Percentiles rank a stretch among this genome's conserved stretches.
These are phyloP conservation scores for Yarrowia alimentaria DNA, from an alignment of 805 yeast genomes.

Conservation along the genomic window DNA sequence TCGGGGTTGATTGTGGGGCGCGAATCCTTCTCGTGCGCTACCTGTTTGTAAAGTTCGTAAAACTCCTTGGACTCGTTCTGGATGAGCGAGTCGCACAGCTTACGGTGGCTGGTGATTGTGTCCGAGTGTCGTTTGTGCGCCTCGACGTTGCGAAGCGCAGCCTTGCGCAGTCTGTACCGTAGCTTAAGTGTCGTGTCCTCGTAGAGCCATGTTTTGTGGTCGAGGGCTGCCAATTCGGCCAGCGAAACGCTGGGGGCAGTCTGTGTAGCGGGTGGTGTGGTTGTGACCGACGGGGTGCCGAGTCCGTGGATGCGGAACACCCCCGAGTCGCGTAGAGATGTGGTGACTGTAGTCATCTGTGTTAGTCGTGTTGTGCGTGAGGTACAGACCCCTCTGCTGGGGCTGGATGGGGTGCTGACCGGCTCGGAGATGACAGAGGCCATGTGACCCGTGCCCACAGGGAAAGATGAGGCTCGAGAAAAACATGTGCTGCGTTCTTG, in stretches of 20 bases:
- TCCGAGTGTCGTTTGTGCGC: constrained; percentile 15
- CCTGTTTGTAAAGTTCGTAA: constrained; percentile 8
- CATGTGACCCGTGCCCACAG: constrained; percentile 24
- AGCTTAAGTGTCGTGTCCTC: constrained; percentile 23
- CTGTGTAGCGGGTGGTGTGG: not conserved
- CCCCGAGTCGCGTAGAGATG: constrained; percentile 27
- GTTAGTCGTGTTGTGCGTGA: constrained; percentile 3
- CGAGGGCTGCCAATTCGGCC: constrained; percentile 21
- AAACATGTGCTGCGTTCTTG: too few relatives aligned
- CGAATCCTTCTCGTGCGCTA: constrained; percentile 14
- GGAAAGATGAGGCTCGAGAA: too few relatives aligned
- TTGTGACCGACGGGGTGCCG: not conserved
- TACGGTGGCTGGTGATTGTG: constrained; percentile 8
- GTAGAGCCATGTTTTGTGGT: constrained; percentile 25
- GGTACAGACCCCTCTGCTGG: too few relatives aligned
- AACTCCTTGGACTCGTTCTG: constrained; percentile 24
- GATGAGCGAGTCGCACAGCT: constrained; percentile 20
- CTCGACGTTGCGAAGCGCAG: constrained; percentile 12
- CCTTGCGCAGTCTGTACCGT: constrained; percentile 24
- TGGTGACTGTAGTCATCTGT: constrained; percentile 25
- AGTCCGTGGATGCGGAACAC: constrained; percentile 26
- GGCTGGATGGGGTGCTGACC: too few relatives aligned
- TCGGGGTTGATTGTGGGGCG: constrained; percentile 21
- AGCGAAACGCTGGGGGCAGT: constrained; percentile 1
- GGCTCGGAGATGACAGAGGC: not conserved